Evolutionary conservation across 352 stramenopile genomes (phyloP).

Genomic region (Phytophthora niederhauseri): DNA sequence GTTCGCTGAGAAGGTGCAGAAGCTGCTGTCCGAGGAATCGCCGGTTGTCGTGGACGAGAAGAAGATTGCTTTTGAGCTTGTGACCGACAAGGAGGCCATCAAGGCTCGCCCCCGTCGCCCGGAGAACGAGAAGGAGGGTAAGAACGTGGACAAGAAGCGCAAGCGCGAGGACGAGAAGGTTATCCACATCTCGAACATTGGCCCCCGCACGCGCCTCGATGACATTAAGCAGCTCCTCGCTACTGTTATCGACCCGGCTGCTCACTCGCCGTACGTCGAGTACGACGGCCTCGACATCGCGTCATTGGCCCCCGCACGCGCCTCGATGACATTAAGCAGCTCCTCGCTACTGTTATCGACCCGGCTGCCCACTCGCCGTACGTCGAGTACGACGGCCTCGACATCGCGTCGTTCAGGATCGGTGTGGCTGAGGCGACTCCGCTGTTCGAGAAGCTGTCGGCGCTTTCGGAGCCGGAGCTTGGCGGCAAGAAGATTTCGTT

Average conservation of each 20-base stretch:
- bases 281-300: slow-evolving; percentile 84
- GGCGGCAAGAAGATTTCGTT: slow-evolving; percentile 82
- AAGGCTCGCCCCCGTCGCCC: slow-evolving; percentile 66
- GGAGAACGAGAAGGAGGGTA: slow-evolving; percentile 39
- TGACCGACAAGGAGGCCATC: slow-evolving; percentile 78
- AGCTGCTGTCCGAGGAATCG: slow-evolving; percentile 43
- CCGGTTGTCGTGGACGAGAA: slow-evolving; percentile 65
- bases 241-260: slow-evolving; percentile 48
- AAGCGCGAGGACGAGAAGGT: slow-evolving; percentile 78
- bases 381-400: slow-evolving; percentile 84
- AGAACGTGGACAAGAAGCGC: slow-evolving; percentile 75
- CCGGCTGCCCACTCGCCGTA: slow-evolving; percentile 60
- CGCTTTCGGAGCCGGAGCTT: slow-evolving; percentile 59
- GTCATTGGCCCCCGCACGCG: slow-evolving; percentile 71
- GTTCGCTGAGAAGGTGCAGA: slow-evolving; percentile 68
- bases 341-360: slow-evolving; percentile 63
- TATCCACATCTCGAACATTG: slow-evolving; percentile 87
- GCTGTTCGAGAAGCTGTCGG: slow-evolving; percentile 79
- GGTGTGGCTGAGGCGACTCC: slow-evolving; percentile 47
- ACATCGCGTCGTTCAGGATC: slow-evolving; percentile 75
- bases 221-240: slow-evolving; percentile 88
- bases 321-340: slow-evolving; percentile 86
- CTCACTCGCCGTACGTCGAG: slow-evolving; percentile 76
- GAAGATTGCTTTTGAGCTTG: slow-evolving; percentile 74
- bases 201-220: slow-evolving; percentile 66